Evolutionary conservation across 2,329 filamentous ascomycete species (phyloP), one percentile per base, ranked within the genome.

Genomic region (Colletotrichum orchidophilum): DNA sequence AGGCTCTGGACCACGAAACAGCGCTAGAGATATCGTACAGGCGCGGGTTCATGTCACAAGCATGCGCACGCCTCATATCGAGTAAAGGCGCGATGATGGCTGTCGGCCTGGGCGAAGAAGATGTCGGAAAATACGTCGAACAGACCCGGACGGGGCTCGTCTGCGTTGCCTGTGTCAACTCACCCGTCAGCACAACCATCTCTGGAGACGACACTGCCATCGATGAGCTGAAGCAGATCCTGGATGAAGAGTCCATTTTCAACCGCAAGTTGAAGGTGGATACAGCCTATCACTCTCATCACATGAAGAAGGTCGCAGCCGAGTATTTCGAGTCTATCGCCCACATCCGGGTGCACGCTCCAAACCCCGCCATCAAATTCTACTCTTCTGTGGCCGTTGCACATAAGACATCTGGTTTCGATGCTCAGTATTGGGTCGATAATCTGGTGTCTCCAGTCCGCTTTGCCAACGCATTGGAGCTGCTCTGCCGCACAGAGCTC

Each of bases 31-130:
- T 86, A 12, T 87, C 87, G 0, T 90, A 88, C 75, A 81, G 83
- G 71, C 80, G 85, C 15, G 85, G 83, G 1, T 79, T 82, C 33
- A 80, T 84, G 21, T 80, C 79, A 81, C 33, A 80, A 84, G n/a
- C 80, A 8, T 50, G 29, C 1, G 75, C 74, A 4, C 83, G 35
- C 61, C 73, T 2, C 52, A 21, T 66, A 9, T 63, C 75, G 75
- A 8, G 66, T 80, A 52, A 79, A 6, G 87, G 88, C 0, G 79
- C 82, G 9, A 90, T 90, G 88, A 81, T 89, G 77, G 88, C 88
- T 1, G 86, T 88, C 3, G 88, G 86, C 2, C 81, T 81, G 3
- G 82, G 79, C 52, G 80, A 83, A n/a, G 80, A 81, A 65, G 82
- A 84, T 42, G 80, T 83, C n/a, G 80, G 81, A 71, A 76, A 78